These are phyloP conservation scores for Aspergillus sp. DNA, from an alignment of 2,329 filamentous ascomycete species.

Conservation along the genomic window DNA sequence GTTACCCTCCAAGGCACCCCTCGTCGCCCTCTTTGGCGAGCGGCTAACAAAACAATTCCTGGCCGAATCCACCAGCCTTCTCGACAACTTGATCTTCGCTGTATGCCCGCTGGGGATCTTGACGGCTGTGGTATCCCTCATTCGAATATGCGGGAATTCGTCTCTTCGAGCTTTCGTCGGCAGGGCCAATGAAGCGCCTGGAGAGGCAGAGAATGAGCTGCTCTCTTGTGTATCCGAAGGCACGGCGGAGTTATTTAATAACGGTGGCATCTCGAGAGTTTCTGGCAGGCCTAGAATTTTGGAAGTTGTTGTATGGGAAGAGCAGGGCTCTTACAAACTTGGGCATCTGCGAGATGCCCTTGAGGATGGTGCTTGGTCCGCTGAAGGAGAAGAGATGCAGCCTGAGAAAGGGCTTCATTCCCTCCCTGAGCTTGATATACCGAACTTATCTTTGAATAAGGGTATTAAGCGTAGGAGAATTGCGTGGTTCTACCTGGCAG, in stretches of 20 bases:
- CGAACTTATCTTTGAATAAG: constrained; percentile 39
- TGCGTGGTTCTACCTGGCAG: constrained; percentile 32
- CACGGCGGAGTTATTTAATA: constrained; percentile 49
- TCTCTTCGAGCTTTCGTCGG: constrained; percentile 49
- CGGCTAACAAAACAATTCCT: constrained; percentile 51
- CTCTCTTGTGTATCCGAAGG: constrained; percentile 50
- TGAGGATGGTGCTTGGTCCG: constrained; percentile 22
- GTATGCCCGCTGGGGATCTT: constrained; percentile 49
- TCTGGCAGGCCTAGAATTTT: constrained; percentile 35
- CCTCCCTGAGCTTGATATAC: constrained; percentile 30
- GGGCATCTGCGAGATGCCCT: constrained; percentile 31
- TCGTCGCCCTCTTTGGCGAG: constrained; percentile 48
- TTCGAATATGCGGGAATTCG: constrained; percentile 46
- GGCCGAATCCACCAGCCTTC: constrained; percentile 41
- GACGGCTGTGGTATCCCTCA: constrained; percentile 46
- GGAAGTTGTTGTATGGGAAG: constrained; percentile 43
- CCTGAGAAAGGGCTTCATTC: constrained; percentile 11
- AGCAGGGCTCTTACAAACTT: constrained; percentile 17
- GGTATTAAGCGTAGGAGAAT: constrained; percentile 29
- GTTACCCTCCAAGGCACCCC: constrained; percentile 26
- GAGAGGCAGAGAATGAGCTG: constrained; percentile 44
- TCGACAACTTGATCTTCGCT: constrained; percentile 50
- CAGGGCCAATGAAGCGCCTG: constrained; percentile 45
- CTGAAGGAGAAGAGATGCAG: not conserved
- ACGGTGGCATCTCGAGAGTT: constrained; percentile 38